Conservation (phyloP, 2,329 filamentous ascomycete genomes). For the Zymoseptoria passerinii region DNA sequence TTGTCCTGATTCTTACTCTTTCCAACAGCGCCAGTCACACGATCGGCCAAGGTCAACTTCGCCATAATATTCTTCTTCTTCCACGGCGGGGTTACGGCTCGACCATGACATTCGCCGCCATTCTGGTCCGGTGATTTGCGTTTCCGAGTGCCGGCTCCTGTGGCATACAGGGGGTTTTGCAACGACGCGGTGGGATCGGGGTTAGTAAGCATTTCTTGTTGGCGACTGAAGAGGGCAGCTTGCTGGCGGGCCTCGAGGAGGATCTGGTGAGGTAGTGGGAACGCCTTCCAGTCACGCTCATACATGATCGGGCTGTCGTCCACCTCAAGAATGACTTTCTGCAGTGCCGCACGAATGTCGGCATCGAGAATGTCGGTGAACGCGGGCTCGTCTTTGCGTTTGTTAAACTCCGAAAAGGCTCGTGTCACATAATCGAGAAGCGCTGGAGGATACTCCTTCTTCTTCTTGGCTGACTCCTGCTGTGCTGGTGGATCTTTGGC, state of each 20-base stretch:
- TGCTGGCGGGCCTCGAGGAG: slow-evolving; percentile 60
- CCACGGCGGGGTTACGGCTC: slow-evolving; percentile 56
- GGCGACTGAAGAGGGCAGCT: slow-evolving; percentile 31
- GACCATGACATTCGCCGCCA: slow-evolving; percentile 45
- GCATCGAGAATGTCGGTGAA: slow-evolving; percentile 37
- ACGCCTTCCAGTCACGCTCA: slow-evolving; percentile 71
- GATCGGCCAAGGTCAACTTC: slow-evolving; percentile 59
- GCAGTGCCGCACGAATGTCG: slow-evolving; percentile 79
- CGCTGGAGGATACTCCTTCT: slow-evolving; percentile 71
- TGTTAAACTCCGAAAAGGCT: slow-evolving; percentile 65
- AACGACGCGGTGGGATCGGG: slow-evolving; percentile 6
- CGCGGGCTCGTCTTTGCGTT: slow-evolving; percentile 32
- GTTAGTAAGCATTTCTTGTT: slow-evolving; percentile 23
- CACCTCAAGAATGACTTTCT: slow-evolving; percentile 73
- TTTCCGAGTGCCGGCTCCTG: slow-evolving; percentile 53
- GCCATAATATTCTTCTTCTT: slow-evolving; percentile 55
- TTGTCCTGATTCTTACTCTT: slow-evolving; percentile 42
- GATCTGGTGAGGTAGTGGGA: slow-evolving; percentile 78
- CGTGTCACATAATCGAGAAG: slow-evolving; percentile 84
- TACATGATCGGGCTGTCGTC: slow-evolving; percentile 62
- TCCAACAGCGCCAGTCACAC: slow-evolving; percentile 52
- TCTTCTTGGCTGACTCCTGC: slow-evolving; percentile 34
- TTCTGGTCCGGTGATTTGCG: slow-evolving; percentile 67
- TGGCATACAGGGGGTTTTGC: neutral
- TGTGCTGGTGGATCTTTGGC: slow-evolving; percentile 16